Evolutionary conservation across 176 grass and related monocot genomes (phyloP).

Genomic region (Oryza punctata): DNA sequence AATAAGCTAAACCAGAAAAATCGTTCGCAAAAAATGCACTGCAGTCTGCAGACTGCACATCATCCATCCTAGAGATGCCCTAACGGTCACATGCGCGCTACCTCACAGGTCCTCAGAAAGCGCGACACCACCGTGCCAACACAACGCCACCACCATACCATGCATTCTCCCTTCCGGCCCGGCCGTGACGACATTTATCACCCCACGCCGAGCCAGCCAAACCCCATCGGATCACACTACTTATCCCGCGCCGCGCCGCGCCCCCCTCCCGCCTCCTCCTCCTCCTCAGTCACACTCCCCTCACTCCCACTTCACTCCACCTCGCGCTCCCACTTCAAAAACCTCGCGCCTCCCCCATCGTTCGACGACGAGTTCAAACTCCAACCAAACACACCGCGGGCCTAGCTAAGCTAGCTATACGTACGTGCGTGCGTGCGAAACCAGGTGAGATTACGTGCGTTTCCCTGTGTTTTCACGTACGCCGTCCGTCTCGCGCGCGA

Average conservation of each 20-base stretch:
- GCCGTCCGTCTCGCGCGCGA: no score
- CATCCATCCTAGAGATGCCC: slow-evolving; percentile 53
- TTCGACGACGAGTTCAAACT: slow-evolving; percentile 5
- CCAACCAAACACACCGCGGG: background rate
- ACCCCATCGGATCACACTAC: slow-evolving; percentile 31
- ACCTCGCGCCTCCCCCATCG: background rate
- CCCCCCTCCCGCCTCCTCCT: slow-evolving; percentile 5
- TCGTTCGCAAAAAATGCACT: background rate
- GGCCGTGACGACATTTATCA: slow-evolving; percentile 82
- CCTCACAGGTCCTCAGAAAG: slow-evolving; percentile 41
- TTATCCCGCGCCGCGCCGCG: slow-evolving; percentile 41
- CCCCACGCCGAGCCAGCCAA: slow-evolving; percentile 8
- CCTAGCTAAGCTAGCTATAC: background rate
- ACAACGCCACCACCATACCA: background rate
- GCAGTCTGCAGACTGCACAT: background rate
- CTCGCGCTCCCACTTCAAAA: slow-evolving; percentile 32
- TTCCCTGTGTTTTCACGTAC: background rate
- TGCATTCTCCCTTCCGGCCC: slow-evolving; percentile 5
- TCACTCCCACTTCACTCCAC: slow-evolving; percentile 55
- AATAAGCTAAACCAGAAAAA: background rate
- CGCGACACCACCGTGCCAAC: slow-evolving; percentile 27
- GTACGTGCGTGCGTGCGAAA: no score
- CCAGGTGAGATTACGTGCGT: slow-evolving; percentile 14
- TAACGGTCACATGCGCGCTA: slow-evolving; percentile 53
- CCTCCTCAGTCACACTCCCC: slow-evolving; percentile 42